phyloP scores from a whole-genome alignment of 805 yeast species.

The Priceomyces castillae region DNA sequence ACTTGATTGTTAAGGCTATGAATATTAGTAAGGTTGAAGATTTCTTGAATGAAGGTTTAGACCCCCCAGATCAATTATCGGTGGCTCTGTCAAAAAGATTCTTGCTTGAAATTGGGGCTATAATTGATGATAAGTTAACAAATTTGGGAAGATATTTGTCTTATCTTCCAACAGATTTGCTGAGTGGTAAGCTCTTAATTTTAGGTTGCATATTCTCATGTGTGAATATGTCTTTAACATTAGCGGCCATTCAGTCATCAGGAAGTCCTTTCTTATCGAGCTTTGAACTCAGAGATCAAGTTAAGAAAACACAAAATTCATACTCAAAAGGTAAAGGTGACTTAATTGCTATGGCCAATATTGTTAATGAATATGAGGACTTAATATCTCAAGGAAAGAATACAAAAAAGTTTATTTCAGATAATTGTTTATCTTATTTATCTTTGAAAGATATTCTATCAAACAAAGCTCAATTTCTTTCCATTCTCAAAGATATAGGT shows the following conservation, averaged over 20 bases:
- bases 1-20: constrained; percentile 84
- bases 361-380: constrained; percentile 52
- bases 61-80: constrained; percentile 64
- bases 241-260: constrained; percentile 73
- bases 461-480: constrained; percentile 64
- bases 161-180: constrained; percentile 80
- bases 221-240: constrained; percentile 68
- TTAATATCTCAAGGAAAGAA: constrained; percentile 22
- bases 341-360: constrained; percentile 60
- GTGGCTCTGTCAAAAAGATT: constrained; percentile 49
- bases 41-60: constrained; percentile 74
- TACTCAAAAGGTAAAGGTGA: constrained; percentile 67
- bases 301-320: constrained; percentile 44
- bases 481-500: constrained; percentile 74
- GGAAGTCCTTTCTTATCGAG: constrained; percentile 72
- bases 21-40: constrained; percentile 69
- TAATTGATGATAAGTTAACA: constrained; percentile 52
- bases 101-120: constrained; percentile 71
- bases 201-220: constrained; percentile 83
- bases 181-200: constrained; percentile 77
- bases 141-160: constrained; percentile 79
- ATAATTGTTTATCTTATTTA: constrained; percentile 59
- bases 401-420: constrained; percentile 46
- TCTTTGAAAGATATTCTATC: constrained; percentile 71
- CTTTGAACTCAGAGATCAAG: constrained; percentile 60